phyloP scores from a whole-genome alignment of 78 protist genomes.

The Dictyostelium citrinum region DNA sequence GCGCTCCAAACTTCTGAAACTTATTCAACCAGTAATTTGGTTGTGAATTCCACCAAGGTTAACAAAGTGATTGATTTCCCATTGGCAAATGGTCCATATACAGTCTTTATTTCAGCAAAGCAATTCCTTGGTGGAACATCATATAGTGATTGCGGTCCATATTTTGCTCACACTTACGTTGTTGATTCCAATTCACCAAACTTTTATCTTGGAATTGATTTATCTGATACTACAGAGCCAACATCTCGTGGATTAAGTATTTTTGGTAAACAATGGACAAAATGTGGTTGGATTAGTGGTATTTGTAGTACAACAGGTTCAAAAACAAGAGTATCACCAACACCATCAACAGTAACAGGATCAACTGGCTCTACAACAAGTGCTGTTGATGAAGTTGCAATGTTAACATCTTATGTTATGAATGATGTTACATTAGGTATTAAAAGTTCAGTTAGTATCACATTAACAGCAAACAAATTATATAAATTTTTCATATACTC shows the following conservation, averaged over 20 bases:
- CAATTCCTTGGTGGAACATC: neutral
- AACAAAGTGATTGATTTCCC: neutral
- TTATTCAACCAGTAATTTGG: neutral
- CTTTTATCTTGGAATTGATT: conserved; percentile 17
- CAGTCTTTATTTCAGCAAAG: neutral
- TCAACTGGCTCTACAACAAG: neutral
- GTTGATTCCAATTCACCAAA: neutral
- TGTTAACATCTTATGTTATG: neutral
- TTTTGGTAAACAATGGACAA: neutral
- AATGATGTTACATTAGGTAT: neutral
- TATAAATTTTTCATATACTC: neutral
- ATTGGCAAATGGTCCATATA: neutral
- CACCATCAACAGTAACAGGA: neutral
- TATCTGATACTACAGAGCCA: neutral
- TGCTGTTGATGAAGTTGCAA: neutral
- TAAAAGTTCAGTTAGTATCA: neutral
- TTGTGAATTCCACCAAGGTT: neutral
- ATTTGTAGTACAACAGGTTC: neutral
- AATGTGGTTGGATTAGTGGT: neutral
- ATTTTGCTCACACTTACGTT: neutral
- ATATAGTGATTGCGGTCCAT: neutral
- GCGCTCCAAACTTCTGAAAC: neutral
- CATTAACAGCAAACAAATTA: neutral
- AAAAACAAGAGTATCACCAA: neutral
- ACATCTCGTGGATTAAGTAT: neutral